phyloP scores from a whole-genome alignment of 192 early-diverging fungal genomes.

The Coemansia sp. region DNA sequence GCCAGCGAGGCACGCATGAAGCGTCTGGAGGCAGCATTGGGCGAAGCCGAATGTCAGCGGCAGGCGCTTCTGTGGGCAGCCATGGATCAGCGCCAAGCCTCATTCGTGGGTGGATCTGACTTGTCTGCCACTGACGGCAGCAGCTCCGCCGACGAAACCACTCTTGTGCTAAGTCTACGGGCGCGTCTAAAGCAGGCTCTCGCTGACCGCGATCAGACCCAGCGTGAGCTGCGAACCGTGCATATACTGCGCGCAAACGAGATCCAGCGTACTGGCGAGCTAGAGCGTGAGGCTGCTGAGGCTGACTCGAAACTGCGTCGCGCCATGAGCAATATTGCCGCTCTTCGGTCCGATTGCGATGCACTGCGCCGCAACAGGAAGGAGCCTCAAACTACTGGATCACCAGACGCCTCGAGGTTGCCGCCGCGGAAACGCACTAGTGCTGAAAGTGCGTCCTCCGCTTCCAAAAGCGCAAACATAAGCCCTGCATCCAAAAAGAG shows the following conservation, averaged over 20 bases:
- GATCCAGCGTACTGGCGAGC: conserved; percentile 35
- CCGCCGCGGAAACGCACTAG: conserved; percentile 36
- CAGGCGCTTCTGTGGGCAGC: conserved; percentile 47
- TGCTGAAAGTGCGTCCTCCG: neutral
- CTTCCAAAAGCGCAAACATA: neutral
- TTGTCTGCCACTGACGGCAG: neutral
- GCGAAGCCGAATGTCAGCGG: conserved; percentile 51
- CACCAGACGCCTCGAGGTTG: neutral
- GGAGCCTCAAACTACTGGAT: neutral
- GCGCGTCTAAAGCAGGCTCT: conserved; percentile 28
- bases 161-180: conserved; percentile 29
- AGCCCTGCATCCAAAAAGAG: neutral
- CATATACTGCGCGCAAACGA: conserved; percentile 48
- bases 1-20: conserved; percentile 46
- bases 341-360: conserved; percentile 30
- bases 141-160: conserved; percentile 19
- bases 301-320: conserved; percentile 31
- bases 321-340: conserved; percentile 24
- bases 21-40: conserved; percentile 48
- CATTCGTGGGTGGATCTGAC: neutral
- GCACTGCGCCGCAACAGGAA: conserved; percentile 16
- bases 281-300: conserved; percentile 45
- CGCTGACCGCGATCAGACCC: conserved; percentile 39
- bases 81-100: conserved; percentile 34
- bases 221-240: conserved; percentile 47